Evolutionary conservation across 495 filamentous ascomycete species (phyloP), one percentile per base, ranked within the genome.

Genomic region (Xylaria sp.): DNA sequence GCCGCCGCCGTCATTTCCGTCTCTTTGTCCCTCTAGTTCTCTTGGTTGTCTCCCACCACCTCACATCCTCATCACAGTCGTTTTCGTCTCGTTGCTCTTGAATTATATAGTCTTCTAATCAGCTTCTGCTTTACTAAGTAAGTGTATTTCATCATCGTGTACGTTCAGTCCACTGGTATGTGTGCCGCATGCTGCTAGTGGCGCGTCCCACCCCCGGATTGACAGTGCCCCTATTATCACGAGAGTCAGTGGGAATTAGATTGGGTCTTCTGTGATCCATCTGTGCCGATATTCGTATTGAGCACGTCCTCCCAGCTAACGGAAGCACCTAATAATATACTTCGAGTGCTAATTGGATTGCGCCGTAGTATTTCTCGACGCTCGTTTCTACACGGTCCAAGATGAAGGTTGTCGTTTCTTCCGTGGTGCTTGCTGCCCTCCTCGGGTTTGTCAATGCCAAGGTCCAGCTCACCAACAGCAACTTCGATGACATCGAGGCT

Each of bases 371-470:
- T 46, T 69, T 78, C 61, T 73, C 46, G 50, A 72, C 75, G 67
- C 66, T 79, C 75, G 57, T 79, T 78, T 66, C 67, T 21, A 50
- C 48, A 69, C 70, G 61, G 66, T 74, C 62, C 79, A 85, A 75
- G 67, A 86, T 86, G 84, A 84, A 85, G 82, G 78, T 76, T 75
- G 73, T 77, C 55, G 29, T 81, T 65, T 67, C 74, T 57, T 62
- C 80, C 44, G 46, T 80, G 57, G 24, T 84, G 65, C 69, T 79
- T 26, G 76, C 79, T 71, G 78, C 77, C 67, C 73, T 86, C 72
- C 79, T 80, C 63, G 79, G 82, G 67, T 67, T 77, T 59, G 84
- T 66, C 46, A 72, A 76, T 63, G 84, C 82, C 63, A 72, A 76
- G 72, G 71, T 76, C 58, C 58, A 58, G n/a, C 62, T 86, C 74